These are phyloP conservation scores for Chenopodium album DNA, from an alignment of 148 eudicot species.

Conservation along the genomic window DNA sequence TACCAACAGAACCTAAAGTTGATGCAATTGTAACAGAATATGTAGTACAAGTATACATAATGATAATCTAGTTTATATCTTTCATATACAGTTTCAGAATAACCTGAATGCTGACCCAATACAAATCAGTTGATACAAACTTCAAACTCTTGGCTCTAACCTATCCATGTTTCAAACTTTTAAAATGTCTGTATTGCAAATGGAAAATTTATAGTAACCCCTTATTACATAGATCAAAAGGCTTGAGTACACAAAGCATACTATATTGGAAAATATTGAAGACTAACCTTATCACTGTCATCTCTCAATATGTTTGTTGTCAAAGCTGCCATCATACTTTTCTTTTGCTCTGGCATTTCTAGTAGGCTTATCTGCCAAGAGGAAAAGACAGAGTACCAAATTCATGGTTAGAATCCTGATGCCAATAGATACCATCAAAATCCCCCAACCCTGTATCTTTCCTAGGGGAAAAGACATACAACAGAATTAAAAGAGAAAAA, in stretches of 20 bases:
- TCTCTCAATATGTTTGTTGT: conserved; percentile 84
- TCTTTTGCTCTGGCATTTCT: conserved; percentile 67
- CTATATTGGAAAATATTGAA: not conserved
- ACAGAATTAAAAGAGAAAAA: too few relatives aligned
- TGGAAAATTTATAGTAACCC: not conserved
- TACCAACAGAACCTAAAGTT: not conserved
- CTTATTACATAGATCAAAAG: not conserved
- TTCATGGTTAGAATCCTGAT: not conserved
- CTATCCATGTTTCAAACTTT: not conserved
- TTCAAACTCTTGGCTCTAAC: not conserved
- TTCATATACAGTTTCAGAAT: not conserved
- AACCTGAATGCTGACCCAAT: not conserved
- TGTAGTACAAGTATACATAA: not conserved
- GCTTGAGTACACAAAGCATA: not conserved
- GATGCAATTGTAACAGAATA: not conserved
- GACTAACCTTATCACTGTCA: conserved; percentile 77
- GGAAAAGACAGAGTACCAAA: conserved; percentile 15
- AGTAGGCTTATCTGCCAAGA: conserved; percentile 81
- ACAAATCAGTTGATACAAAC: not conserved
- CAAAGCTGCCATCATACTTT: conserved; percentile 49
- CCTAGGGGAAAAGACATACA: not conserved
- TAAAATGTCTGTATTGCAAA: not conserved
- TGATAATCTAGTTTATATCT: not conserved
- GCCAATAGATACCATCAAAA: conserved; percentile 6
- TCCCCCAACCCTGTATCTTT: not conserved